These are phyloP conservation scores for Cicer cuneatum DNA, from an alignment of 306 rosid genomes.

Conservation along the genomic window DNA sequence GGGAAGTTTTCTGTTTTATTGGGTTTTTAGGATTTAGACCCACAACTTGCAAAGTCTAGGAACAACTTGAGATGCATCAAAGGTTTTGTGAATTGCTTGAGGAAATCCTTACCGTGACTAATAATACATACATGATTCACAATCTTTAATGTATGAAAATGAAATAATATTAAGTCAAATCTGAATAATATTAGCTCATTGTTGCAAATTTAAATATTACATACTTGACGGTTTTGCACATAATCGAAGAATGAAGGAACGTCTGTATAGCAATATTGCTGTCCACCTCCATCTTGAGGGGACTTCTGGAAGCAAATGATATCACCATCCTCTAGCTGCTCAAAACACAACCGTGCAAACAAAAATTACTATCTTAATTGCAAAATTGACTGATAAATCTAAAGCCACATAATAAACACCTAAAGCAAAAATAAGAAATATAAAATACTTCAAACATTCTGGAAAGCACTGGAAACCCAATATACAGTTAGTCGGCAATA, in stretches of 20 bases:
- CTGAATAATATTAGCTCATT: no score
- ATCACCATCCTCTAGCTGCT: slow-evolving; percentile 94
- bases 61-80: background rate
- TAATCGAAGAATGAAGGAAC: slow-evolving; percentile 87
- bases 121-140: no score
- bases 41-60: background rate
- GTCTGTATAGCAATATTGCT: slow-evolving; percentile 70
- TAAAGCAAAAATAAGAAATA: slow-evolving; percentile 7
- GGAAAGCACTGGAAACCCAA: background rate
- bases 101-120: background rate
- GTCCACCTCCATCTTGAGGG: slow-evolving; percentile 51
- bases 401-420: slow-evolving; percentile 1
- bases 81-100: background rate
- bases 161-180: no score
- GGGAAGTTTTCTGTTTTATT: background rate
- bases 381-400: background rate
- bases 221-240: slow-evolving; percentile 93
- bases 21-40: background rate
- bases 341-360: slow-evolving; percentile 31
- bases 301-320: slow-evolving; percentile 89
- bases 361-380: slow-evolving; percentile 3
- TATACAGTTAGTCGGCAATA: background rate
- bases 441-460: slow-evolving; percentile 7
- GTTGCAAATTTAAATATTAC: background rate
- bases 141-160: no score